Evolutionary conservation across 225 moss, liverwort and hornwort species (phyloP).

Genomic region (Sphagnum contortum): DNA sequence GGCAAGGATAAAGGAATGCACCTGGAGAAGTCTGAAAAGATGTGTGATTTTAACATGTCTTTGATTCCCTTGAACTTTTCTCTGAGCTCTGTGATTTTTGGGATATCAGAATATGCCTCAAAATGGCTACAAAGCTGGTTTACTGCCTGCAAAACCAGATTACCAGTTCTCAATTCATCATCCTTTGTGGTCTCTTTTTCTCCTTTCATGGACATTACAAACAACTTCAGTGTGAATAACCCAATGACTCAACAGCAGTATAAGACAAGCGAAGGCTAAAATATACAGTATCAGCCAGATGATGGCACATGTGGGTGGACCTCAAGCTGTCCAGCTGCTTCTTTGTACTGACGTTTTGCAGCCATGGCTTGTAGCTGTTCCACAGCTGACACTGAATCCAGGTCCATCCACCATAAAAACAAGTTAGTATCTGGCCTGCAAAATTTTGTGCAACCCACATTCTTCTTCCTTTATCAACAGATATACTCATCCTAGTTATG

Average conservation of each 20-base stretch:
- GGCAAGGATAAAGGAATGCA: conserved; percentile 5
- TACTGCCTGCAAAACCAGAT: conserved; percentile 63
- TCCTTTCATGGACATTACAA: no score
- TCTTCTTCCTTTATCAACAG: no score
- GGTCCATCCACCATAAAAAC: not conserved
- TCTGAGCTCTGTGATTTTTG: conserved; percentile 88
- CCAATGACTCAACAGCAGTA: no score
- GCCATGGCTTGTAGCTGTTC: conserved; percentile 98
- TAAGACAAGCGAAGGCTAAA: no score
- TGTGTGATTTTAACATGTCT: conserved; percentile 87
- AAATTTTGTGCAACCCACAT: no score
- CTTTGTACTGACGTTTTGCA: conserved; percentile 94
- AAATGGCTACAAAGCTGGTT: conserved; percentile 96
- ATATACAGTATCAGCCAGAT: no score
- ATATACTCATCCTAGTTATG: no score
- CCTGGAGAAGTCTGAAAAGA: conserved; percentile 99
- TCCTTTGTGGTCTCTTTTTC: no score
- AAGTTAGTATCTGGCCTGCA: no score
- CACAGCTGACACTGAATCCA: conserved; percentile 80
- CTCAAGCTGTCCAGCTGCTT: conserved; percentile 99
- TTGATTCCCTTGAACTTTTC: conserved; percentile 98
- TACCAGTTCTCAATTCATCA: not conserved
- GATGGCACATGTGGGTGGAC: conserved; percentile 9
- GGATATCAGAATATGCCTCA: conserved; percentile 92
- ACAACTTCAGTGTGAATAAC: no score